These are phyloP conservation scores for Psilocybe mexicana DNA, from an alignment of 1,284 basidiomycete genomes.

Conservation along the genomic window DNA sequence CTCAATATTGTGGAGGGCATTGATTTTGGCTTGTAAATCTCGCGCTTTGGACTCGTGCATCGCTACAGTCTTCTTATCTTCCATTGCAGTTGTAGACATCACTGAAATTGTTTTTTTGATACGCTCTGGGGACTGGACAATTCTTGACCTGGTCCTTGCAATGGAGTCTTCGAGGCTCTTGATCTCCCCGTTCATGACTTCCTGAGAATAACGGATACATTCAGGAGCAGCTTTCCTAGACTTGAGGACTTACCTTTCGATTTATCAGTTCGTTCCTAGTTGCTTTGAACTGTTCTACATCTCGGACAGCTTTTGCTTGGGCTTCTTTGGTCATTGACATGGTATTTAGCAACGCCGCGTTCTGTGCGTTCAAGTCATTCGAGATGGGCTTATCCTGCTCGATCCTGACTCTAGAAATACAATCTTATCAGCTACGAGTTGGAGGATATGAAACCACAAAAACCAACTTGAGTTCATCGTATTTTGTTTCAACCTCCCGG, in stretches of 20 bases:
- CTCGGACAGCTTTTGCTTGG: slow-evolving; percentile 57
- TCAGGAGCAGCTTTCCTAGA: background rate
- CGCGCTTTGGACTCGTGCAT: slow-evolving; percentile 70
- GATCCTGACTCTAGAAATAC: slow-evolving; percentile 53
- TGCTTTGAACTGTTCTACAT: slow-evolving; percentile 67
- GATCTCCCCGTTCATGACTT: slow-evolving; percentile 58
- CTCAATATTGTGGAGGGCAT: slow-evolving; percentile 72
- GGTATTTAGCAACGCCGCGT: slow-evolving; percentile 59
- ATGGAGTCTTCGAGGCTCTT: slow-evolving; percentile 60
- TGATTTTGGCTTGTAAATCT: slow-evolving; percentile 75
- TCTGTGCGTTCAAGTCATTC: slow-evolving; percentile 60
- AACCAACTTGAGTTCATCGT: slow-evolving; percentile 65
- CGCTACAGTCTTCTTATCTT: slow-evolving; percentile 62
- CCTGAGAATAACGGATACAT: slow-evolving; percentile 35
- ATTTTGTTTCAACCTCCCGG: slow-evolving; percentile 51
- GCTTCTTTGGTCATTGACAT: slow-evolving; percentile 67
- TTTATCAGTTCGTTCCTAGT: slow-evolving; percentile 60
- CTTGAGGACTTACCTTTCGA: slow-evolving; percentile 45
- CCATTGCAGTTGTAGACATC: slow-evolving; percentile 62
- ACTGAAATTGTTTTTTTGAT: slow-evolving; percentile 76
- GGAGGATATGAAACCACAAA: background rate
- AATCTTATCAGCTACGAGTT: background rate
- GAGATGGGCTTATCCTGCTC: slow-evolving; percentile 73
- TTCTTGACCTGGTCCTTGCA: slow-evolving; percentile 62
- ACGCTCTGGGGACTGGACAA: slow-evolving; percentile 87